These are phyloP conservation scores for Mortierella antarctica DNA, from an alignment of 192 early-diverging fungal genomes.

Conservation along the genomic window DNA sequence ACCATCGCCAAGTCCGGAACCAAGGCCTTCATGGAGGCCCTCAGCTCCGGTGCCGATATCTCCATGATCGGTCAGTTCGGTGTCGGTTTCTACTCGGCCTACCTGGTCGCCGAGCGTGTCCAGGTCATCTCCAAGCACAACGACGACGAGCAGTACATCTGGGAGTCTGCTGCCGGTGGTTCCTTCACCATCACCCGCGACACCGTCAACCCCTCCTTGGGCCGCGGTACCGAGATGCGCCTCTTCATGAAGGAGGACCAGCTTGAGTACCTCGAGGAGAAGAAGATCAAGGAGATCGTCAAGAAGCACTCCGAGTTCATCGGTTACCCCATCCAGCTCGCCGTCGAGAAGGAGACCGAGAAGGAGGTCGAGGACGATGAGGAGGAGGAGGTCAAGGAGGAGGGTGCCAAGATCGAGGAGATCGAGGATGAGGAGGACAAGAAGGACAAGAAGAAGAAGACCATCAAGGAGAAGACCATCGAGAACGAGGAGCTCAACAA, in stretches of 20 bases:
- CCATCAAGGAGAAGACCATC: constrained; percentile 82
- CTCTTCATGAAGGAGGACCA: constrained; percentile 99
- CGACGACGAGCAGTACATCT: constrained; percentile 96
- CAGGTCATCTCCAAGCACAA: constrained; percentile 97
- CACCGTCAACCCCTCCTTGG: constrained; percentile 88
- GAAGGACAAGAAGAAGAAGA: constrained; percentile 82
- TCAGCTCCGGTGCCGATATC: constrained; percentile 94
- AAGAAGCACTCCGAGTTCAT: constrained; percentile 99
- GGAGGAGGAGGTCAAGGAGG: constrained; percentile 77
- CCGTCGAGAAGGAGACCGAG: constrained; percentile 96
- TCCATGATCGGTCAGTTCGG: constrained; percentile 99
- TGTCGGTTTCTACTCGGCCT: constrained; percentile 99
- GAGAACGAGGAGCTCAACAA: constrained; percentile 98
- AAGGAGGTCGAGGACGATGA: constrained; percentile 98
- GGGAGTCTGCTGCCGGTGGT: constrained; percentile 92
- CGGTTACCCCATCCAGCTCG: constrained; percentile 97
- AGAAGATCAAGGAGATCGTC: constrained; percentile 98
- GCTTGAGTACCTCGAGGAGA: constrained; percentile 98
- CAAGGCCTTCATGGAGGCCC: constrained; percentile 99
- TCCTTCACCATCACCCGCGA: constrained; percentile 96
- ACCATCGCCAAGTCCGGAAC: constrained; percentile 99
- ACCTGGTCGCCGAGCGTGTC: constrained; percentile 98
- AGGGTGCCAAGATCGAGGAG: constrained; percentile 83
- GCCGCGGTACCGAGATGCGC: constrained; percentile 95
- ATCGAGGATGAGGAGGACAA: constrained; percentile 83